Percentiles rank a stretch among this genome's conserved stretches.
Evolutionary conservation across 352 stramenopile genomes (phyloP).

Genomic region (Phytophthora citrophthora): DNA sequence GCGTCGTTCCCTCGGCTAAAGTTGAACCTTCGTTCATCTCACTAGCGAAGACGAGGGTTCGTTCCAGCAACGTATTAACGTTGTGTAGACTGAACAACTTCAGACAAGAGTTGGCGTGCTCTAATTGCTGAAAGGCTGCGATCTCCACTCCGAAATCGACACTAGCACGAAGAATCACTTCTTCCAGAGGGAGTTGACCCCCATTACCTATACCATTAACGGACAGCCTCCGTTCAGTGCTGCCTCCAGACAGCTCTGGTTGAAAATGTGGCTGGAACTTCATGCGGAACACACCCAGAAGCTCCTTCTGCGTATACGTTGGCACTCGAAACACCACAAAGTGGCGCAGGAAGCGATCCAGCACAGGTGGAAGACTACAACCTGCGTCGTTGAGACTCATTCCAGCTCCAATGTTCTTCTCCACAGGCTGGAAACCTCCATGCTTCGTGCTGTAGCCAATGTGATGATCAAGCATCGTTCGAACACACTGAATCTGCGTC

Average conservation of each 20-base stretch:
- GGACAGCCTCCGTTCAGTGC: conserved; percentile 3
- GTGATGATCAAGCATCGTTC: conserved; percentile 55
- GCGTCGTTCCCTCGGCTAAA: conserved; percentile 26
- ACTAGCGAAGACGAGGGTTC: conserved; percentile 43
- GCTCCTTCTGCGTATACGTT: conserved; percentile 47
- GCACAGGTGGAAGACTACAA: background rate
- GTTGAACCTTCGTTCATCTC: background rate
- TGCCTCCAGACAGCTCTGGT: background rate
- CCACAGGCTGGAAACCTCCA: conserved; percentile 30
- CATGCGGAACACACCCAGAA: conserved; percentile 56
- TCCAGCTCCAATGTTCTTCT: conserved; percentile 47
- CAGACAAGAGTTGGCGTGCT: conserved; percentile 9
- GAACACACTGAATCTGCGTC: conserved; percentile 47
- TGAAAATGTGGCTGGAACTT: conserved; percentile 49
- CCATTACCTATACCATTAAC: conserved; percentile 11
- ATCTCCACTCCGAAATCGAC: conserved; percentile 60
- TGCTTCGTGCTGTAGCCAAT: conserved; percentile 42
- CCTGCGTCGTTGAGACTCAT: conserved; percentile 33
- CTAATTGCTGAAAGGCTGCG: conserved; percentile 41
- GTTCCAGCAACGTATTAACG: conserved; percentile 43
- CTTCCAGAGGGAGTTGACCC: conserved; percentile 42
- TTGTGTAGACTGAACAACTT: conserved; percentile 64
- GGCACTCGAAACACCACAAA: conserved; percentile 57
- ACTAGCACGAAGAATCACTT: conserved; percentile 57
- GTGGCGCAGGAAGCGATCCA: conserved; percentile 51